Conservation (phyloP, 2,329 filamentous ascomycete genomes). For the Ambrosiella xylebori region DNA sequence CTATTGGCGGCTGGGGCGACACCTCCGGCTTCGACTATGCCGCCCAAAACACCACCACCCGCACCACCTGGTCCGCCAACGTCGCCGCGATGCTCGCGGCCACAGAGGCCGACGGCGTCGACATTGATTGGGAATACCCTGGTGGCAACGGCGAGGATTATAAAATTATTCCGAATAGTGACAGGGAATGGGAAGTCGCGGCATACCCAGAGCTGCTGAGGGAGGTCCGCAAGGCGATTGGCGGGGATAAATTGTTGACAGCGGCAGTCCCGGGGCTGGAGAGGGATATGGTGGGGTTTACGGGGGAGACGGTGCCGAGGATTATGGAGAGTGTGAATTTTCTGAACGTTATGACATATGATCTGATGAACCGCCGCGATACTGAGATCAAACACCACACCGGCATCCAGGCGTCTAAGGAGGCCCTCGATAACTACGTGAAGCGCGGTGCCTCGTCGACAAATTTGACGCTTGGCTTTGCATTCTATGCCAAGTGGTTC, state of each 20-base stretch:
- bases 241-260: slow-evolving; percentile 40
- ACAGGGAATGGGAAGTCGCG: slow-evolving; percentile 43
- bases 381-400: slow-evolving; percentile 46
- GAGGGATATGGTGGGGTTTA: slow-evolving; percentile 52
- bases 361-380: slow-evolving; percentile 53
- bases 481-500: slow-evolving; percentile 53
- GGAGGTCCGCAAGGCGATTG: slow-evolving; percentile 40
- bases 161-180: slow-evolving; percentile 41
- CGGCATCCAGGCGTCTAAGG: slow-evolving; percentile 37
- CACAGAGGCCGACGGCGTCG: slow-evolving; percentile 46
- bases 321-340: slow-evolving; percentile 46
- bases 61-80: slow-evolving; percentile 44
- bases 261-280: slow-evolving; percentile 50
- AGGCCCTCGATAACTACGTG: slow-evolving; percentile 42
- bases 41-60: slow-evolving; percentile 32
- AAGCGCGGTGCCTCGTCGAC: slow-evolving; percentile 30
- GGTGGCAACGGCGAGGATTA: slow-evolving; percentile 55
- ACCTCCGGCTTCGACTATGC: slow-evolving; percentile 43
- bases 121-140: slow-evolving; percentile 51
- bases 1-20: slow-evolving; percentile 62
- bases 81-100: slow-evolving; percentile 43
- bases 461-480: slow-evolving; percentile 45
- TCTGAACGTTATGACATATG: slow-evolving; percentile 54
- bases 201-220: slow-evolving; percentile 44
- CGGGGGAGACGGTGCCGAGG: slow-evolving; percentile 34